Base-by-base conservation (phyloP, 768 basidiomycete genomes). In the Scleroderma citrinum region DNA sequence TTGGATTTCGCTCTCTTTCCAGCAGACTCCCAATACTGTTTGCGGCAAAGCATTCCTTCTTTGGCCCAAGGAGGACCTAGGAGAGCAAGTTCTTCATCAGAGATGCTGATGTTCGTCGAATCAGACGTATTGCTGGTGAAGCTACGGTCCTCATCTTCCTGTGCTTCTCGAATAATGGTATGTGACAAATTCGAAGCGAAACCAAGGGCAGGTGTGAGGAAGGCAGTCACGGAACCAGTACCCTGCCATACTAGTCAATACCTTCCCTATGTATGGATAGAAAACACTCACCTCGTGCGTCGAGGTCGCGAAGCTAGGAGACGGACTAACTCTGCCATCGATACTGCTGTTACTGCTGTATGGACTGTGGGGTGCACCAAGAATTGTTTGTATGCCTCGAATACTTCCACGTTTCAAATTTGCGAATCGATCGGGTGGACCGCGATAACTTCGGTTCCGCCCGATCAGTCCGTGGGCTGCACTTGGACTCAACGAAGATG, bases 11-110 rank as follows among this genome's bases (percentile, higher is more conserved):
- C 84, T 23, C 93, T 75, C 63, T 88, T 92, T 13, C 87, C 85
- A 1, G 78, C 73, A 3, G 79, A 76, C 59, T 97, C 95, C 84
- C 89, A 93, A 64, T 94, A 97, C 53, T 92, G 89, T 64, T 97
- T 97, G 20, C 94, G 84, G 56, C 85, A 86, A 8, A 99, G 79
- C 75, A 95, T 88, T 12, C 96, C 96, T 67, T 99, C 96, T 68
- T 99, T 99, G 0, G 96, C 96, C 95, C 95, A 99, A 0, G 96
- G 96, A 5, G 96, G 84, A 14, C 96, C 96, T 14, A 96, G 81
- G 32, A 98, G 72, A 2, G 95, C 95, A 12, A 99, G 76, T 68
- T 96, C 92, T 66, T 98, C 96, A 58, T 98, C 95, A 7, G 87
- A 83, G 51, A 97, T 91, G 45, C 91, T 92, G 57, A 89, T 85